Base-by-base conservation (phyloP, 441 rosid genomes). In the Pelargonium myrrhifolium region DNA sequence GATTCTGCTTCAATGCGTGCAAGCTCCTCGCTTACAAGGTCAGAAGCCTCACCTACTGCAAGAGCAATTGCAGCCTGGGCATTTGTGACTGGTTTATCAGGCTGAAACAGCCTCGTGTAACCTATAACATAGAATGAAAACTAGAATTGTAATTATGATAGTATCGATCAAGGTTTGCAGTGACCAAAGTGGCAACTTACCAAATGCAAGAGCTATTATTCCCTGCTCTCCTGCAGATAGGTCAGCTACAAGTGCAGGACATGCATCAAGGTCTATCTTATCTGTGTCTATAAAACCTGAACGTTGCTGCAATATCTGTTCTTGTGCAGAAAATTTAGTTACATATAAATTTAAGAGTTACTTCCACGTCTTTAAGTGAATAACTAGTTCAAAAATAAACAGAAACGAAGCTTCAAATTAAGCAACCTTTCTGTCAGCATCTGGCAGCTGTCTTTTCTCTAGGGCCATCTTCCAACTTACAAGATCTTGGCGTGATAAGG, bases 381-480 rank as follows among this genome's bases (percentile, higher is more conserved):
- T 53, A n/a, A 51, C 17, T 2, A 68, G 68, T 15, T 62, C 28
- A 39, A 65, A 66, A 26, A 15, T 9, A 9, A 53, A 78, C 43
- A 58, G 40, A 49, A 68, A 47, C 35, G 3, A 28, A 58, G 39
- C 59, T 64, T 58, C 9, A 69, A 69, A 51, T 49, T 26, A 65
- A 67, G 45, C 35, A 45, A 93, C 99, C 96, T 88, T 82, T 84
- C 72, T 77, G 74, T 93, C 81, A 68, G 91, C 93, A 82, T 86
- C 90, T 68, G 96, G 93, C 62, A 91, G 96, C 68, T 87, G 89
- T 72, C 84, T 79, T 65, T 77, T 86, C 81, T 91, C 99, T 15
- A 93, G 76, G 68, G 90, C 89, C 97, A 91, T 91, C 81, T 91
- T 93, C 99, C 99, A 91, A 76, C 88, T 86, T 22, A 93, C 85